Conservation (phyloP, 1,139 yeast genomes). For the Wickerhamomyces sp. region DNA sequence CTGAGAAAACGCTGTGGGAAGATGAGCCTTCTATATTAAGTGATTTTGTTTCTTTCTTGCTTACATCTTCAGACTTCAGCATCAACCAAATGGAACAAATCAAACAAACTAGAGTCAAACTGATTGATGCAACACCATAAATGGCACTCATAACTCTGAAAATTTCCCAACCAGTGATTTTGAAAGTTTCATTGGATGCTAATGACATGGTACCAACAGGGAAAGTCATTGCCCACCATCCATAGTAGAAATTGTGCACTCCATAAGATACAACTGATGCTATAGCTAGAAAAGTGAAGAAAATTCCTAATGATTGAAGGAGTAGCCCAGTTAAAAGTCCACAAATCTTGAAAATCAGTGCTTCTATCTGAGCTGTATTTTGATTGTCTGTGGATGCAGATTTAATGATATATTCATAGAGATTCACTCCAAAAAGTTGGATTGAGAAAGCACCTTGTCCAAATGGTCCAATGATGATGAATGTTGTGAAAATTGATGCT, state of each 20-base stretch:
- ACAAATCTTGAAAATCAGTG: slow-evolving; percentile 8
- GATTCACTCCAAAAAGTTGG: slow-evolving; percentile 50
- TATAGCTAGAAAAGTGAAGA: slow-evolving; percentile 54
- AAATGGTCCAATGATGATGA: slow-evolving; percentile 62
- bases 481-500: slow-evolving; percentile 42
- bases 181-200: slow-evolving; percentile 48
- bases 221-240: slow-evolving; percentile 88
- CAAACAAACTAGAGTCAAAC: slow-evolving; percentile 5
- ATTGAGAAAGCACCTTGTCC: slow-evolving; percentile 82
- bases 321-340: slow-evolving; percentile 37
- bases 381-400: neutral
- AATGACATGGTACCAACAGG: slow-evolving; percentile 82
- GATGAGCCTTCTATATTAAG: too few species aligned
- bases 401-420: neutral
- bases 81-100: slow-evolving; percentile 3
- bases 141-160: slow-evolving; percentile 60
- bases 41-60: too few species aligned
- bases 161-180: slow-evolving; percentile 40
- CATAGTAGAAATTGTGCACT: slow-evolving; percentile 43
- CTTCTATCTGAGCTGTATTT: slow-evolving; percentile 22
- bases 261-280: slow-evolving; percentile 38
- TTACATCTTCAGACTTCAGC: neutral
- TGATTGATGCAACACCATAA: slow-evolving; percentile 42
- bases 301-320: slow-evolving; percentile 57
- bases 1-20: too few species aligned